A percentile compares a stretch with the other conserved stretches of the same genome.
Evolutionary conservation across 208 protist genomes (phyloP).

Genomic region (Endotrypanum monterogeii): DNA sequence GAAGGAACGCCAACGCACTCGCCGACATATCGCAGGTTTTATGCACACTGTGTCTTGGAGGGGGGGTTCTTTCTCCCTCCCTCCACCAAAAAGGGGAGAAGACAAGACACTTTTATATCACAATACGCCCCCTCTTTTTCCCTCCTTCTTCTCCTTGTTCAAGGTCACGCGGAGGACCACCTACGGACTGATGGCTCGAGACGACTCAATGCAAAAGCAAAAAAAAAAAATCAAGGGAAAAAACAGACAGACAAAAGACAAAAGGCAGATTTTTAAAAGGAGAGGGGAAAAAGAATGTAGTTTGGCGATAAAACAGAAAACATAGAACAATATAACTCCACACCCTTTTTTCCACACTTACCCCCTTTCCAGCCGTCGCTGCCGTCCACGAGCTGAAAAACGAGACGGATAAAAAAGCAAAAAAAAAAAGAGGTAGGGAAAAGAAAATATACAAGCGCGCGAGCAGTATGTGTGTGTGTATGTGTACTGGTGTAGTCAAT

Average conservation of each 20-base stretch:
- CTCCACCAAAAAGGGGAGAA: too few relatives aligned
- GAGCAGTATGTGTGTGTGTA: too few relatives aligned
- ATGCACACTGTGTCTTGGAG: not conserved
- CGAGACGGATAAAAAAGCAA: slow-evolving; percentile 6
- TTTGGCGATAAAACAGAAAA: not conserved
- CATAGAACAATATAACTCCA: too few relatives aligned
- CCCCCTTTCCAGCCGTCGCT: not conserved
- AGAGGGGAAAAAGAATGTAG: slow-evolving; percentile 8
- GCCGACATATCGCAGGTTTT: not conserved
- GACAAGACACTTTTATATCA: not conserved
- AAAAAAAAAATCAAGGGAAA: not conserved
- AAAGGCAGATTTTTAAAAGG: too few relatives aligned
- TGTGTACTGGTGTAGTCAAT: not conserved
- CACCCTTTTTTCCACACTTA: too few relatives aligned
- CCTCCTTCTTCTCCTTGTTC: not conserved
- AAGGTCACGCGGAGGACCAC: not conserved
- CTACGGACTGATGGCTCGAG: not conserved
- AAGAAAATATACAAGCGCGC: not conserved
- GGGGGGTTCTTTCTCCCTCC: not conserved
- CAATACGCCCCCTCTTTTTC: not conserved
- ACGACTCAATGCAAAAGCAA: not conserved
- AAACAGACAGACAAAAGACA: not conserved
- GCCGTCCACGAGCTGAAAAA: not conserved
- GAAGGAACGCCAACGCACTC: not conserved
- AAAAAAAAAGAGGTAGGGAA: slow-evolving; percentile 16